Conservation (phyloP, 139 green algal species). For the Dunaliella sp. region DNA sequence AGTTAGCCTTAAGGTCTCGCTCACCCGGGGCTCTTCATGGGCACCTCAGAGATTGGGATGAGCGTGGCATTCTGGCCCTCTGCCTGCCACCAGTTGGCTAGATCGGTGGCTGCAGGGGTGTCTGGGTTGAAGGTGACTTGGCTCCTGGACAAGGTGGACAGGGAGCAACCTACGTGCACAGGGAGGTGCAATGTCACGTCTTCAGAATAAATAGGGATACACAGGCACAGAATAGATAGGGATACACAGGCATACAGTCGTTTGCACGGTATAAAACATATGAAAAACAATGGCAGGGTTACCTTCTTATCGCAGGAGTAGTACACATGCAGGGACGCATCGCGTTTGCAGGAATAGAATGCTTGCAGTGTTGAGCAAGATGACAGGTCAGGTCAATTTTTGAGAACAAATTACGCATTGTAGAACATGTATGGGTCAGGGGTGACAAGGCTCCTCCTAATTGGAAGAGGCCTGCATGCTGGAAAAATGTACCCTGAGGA, state of each 20-base stretch:
- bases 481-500: too few species aligned
- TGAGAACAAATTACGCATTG: too few species aligned
- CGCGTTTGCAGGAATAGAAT: too few species aligned
- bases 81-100: background rate
- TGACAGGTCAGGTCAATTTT: too few species aligned
- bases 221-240: background rate
- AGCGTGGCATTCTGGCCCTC: conserved; percentile 24
- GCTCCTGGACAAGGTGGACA: conserved; percentile 48
- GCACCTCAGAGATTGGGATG: conserved; percentile 26
- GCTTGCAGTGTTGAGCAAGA: too few species aligned
- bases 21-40: background rate
- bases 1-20: conserved; percentile 34
- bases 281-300: too few species aligned
- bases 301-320: background rate
- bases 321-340: background rate
- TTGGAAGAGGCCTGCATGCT: too few species aligned
- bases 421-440: too few species aligned
- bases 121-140: conserved; percentile 59
- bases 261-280: too few species aligned
- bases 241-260: too few species aligned
- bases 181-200: background rate
- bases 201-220: background rate
- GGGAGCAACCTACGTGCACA: conserved; percentile 68
- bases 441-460: too few species aligned
- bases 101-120: background rate